Evolutionary conservation across 2,329 filamentous ascomycete species (phyloP).

Genomic region (Fusarium chaquense): DNA sequence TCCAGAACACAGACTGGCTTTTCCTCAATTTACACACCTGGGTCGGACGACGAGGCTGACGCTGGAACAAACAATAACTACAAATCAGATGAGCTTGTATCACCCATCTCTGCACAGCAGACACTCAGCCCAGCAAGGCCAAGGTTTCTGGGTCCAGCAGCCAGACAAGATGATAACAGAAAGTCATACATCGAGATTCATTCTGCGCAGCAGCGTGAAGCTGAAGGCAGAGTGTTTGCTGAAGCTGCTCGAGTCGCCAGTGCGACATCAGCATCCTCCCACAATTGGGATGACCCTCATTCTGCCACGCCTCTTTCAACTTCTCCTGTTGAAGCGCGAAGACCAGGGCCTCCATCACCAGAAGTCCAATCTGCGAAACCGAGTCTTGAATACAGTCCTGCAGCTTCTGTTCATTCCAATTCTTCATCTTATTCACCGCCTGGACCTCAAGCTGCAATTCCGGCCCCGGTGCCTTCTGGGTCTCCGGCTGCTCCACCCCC

Average conservation of each 20-base stretch:
- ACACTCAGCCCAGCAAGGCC: conserved; percentile 55
- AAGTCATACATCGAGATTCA: conserved; percentile 70
- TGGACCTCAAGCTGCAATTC: conserved; percentile 24
- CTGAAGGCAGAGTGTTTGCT: conserved; percentile 70
- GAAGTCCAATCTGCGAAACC: conserved; percentile 44
- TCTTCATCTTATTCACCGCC: conserved; percentile 49
- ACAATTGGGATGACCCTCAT: conserved; percentile 52
- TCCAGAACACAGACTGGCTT: conserved; percentile 45
- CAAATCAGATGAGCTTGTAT: conserved; percentile 36
- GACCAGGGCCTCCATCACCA: conserved; percentile 46
- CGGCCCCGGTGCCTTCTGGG: conserved; percentile 11
- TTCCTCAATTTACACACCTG: conserved; percentile 45
- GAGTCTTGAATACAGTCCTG: conserved; percentile 57
- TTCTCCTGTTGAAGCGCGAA: conserved; percentile 46
- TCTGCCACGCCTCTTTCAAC: conserved; percentile 42
- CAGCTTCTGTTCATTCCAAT: conserved; percentile 54
- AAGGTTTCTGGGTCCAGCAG: conserved; percentile 58
- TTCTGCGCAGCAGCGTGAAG: conserved; percentile 70
- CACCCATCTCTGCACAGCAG: conserved; percentile 33
- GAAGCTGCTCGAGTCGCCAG: conserved; percentile 58
- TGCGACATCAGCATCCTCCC: conserved; percentile 50
- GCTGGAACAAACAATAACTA: conserved; percentile 21
- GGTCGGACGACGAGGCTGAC: conserved; percentile 38
- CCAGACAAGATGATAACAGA: conserved; percentile 63
- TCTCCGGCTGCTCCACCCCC: conserved; percentile 8